Evolutionary conservation across 805 yeast genomes (phyloP).

Genomic region (Ogataea paradorogensis): DNA sequence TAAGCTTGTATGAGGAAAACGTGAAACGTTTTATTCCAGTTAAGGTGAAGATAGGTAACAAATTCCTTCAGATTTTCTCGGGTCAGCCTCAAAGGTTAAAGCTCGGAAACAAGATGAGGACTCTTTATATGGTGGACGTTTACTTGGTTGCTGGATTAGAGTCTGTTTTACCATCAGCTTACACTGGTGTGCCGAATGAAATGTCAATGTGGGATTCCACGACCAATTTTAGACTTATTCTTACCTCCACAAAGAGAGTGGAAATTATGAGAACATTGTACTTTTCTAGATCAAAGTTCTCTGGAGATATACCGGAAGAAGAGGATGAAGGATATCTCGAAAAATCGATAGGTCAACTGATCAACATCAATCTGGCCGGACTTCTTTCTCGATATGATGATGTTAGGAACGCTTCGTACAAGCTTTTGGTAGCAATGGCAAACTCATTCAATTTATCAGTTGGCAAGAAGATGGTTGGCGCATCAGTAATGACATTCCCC

Average conservation of each 20-base stretch:
- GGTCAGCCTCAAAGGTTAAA: constrained; percentile 43
- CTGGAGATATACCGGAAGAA: constrained; percentile 19
- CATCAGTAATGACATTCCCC: constrained; percentile 66
- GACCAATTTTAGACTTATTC: constrained; percentile 36
- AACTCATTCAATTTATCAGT: constrained; percentile 55
- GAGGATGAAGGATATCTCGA: constrained; percentile 37
- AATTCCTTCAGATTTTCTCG: constrained; percentile 55
- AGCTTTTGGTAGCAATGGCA: constrained; percentile 60
- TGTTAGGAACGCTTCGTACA: constrained; percentile 61
- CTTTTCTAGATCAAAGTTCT: constrained; percentile 55
- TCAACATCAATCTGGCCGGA: constrained; percentile 66
- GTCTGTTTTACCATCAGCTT: constrained; percentile 39
- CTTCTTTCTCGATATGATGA: constrained; percentile 56
- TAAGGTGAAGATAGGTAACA: constrained; percentile 65
- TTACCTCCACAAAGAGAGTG: constrained; percentile 47
- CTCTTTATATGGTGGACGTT: constrained; percentile 42
- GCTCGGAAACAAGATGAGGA: constrained; percentile 34
- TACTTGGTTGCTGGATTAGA: constrained; percentile 40
- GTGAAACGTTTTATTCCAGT: constrained; percentile 56
- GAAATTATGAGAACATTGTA: constrained; percentile 72
- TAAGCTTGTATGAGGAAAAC: constrained; percentile 47
- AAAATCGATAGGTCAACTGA: constrained; percentile 49
- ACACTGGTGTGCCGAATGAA: constrained; percentile 49
- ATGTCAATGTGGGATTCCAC: constrained; percentile 41
- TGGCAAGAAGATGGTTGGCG: constrained; percentile 53